Evolutionary conservation across 441 rosid species (phyloP), one percentile per base, ranked within the genome.

Genomic region (Bruguiera hainesii): DNA sequence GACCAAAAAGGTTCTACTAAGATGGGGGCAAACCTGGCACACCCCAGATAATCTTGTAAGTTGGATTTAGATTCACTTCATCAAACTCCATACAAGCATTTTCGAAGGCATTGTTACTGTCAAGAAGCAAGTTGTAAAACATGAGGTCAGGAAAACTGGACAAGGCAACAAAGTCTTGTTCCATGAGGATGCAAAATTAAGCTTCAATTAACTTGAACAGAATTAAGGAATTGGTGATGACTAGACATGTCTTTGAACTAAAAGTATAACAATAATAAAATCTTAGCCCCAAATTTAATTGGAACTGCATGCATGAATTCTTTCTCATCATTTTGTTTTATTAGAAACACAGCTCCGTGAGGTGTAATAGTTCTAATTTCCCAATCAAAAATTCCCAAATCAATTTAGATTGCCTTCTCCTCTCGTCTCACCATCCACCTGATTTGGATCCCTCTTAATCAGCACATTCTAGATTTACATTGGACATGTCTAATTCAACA

Each of bases 21-120:
- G 60, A 56, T 68, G 66, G 64, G 69, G 61, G 59, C 68, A 64
- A 79, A 94, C 99, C 98, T 90, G 97, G 99, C 74, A 91, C 83
- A 75, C 99, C 99, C 99, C 97, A 77, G 18, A 77, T 72, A 63
- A 74, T 67, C 60, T 37, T 48, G 83, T 86, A 91, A 69, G 98
- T 91, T 60, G 99, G 98, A 79, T 81, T 87, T 67, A 91, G 78
- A 68, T 91, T 91, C 68, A 80, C 87, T 72, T 91, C 97, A 80
- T 91, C 98, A 65, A 91, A 95, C 87, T 91, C 99, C 99, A 95
- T 84, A 76, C 94, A 95, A 72, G 99, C 98, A 81, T 95, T 91
- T 79, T 95, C 99, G 49, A 95, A 91, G 62, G 76, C 77, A 60
- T 81, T 78, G 67, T 91, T 83, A 70, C 99, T 95, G 84, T 69